Evolutionary conservation across 2,329 filamentous ascomycete genomes (phyloP), one percentile per base, ranked within the genome.

Genomic region (Ambrosiella xylebori): DNA sequence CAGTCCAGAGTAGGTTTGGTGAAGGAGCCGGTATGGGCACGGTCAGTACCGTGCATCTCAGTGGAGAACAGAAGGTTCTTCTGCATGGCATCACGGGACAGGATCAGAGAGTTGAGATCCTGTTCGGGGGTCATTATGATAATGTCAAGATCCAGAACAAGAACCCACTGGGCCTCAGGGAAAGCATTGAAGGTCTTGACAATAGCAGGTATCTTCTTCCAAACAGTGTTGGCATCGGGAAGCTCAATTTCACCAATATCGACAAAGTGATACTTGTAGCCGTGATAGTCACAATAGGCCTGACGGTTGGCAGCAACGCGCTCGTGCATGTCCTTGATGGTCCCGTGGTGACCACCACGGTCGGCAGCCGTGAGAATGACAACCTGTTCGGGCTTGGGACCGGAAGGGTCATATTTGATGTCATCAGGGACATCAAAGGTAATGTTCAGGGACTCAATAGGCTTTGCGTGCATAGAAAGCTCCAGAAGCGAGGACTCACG

Each of bases 231-330:
- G 17, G 56, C 52, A 37, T 61, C 36, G 13, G 56, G 56, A 38
- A 61, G 56, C n/a, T 61, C 56, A 50, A 61, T 58, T 27, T 61
- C 53, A 45, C 56, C 37, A 15, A 61, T 61, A 36, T 61, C 59
- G 19, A 61, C 59, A 56, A 61, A 61, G 47, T 61, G 56, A 52
- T 61, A 58, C 39, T 61, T 61, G 59, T 61, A 61, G 19, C 59
- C 59, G 47, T 61, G 59, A 27, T 51, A 45, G n/a, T 58, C 56
- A 17, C 56, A 58, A 50, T 57, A 61, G n/a, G 59, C 56, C 56
- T 58, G 51, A 35, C 59, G 59, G 53, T 61, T 61, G 13, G 52
- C 51, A 35, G 59, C 59, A 52, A 56, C 53, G 13, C 56, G 56
- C 39, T 56, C 59, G 37, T 61, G 59, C 53, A 61, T 58, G n/a